These are phyloP conservation scores for Clarireedia homoeocarpa DNA, from an alignment of 2,329 filamentous ascomycete genomes.

Conservation along the genomic window DNA sequence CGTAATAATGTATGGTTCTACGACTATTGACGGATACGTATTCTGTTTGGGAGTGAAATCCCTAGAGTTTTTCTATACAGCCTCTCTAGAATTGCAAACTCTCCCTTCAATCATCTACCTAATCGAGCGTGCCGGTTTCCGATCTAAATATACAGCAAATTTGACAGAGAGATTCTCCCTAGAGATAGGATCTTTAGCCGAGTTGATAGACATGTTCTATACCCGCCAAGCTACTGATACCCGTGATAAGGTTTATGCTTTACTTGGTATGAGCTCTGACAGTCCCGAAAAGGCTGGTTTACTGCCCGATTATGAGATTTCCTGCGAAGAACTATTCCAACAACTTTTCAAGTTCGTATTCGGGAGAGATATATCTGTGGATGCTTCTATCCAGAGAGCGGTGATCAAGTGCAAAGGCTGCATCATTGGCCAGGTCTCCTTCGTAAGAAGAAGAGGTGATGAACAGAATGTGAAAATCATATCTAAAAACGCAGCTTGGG, in stretches of 20 bases:
- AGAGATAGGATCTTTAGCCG: too few species aligned
- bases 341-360: background rate
- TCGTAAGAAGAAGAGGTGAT: background rate
- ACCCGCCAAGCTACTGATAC: background rate
- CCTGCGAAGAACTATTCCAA: background rate
- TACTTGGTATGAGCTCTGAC: background rate
- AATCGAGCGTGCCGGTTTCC: background rate
- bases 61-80: background rate
- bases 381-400: background rate
- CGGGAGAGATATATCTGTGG: background rate
- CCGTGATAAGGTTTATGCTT: background rate
- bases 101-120: background rate
- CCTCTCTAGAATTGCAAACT: background rate
- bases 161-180: too few species aligned
- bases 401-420: background rate
- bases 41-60: background rate
- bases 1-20: background rate
- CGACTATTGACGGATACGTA: background rate
- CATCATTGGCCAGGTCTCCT: background rate
- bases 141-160: background rate
- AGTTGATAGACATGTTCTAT: background rate
- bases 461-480: background rate
- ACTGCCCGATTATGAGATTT: background rate
- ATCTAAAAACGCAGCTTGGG: background rate
- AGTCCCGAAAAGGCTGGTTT: background rate